Evolutionary conservation across 768 basidiomycete species (phyloP), one percentile per base, ranked within the genome.

Genomic region (Boletales sp.): DNA sequence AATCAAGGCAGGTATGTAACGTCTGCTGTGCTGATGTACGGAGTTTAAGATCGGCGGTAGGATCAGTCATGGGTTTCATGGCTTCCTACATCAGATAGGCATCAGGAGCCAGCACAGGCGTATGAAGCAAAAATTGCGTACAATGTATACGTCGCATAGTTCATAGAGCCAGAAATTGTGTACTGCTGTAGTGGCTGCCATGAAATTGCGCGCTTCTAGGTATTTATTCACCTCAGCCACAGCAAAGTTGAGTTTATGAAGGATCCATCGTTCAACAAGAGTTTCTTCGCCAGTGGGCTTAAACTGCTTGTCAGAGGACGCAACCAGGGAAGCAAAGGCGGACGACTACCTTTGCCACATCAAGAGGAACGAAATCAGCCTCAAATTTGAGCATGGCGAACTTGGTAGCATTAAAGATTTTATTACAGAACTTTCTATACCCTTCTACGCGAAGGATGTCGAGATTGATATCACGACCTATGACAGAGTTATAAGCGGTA

Each of bases 341-440:
- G 47, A 5, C 3, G 59, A 75, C 40, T 51, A 90, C 94, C 79
- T 87, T 82, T 12, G 83, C 72, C 4, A 77, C 73, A 1, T 82
- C 72, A 51, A 82, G 75, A 14, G 95, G 93, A 29, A 86, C 82
- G 59, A 97, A 98, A 37, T 75, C 69, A 36, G 83, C 83, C 49
- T 93, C 94, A 30, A 99, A 76, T 73, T 95, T 95, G 68, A 97
- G 82, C 88, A 98, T 93, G n/a, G 94, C 95, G 60, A 99, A 98
- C 70, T 94, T 94, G 42, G 94, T 97, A 1, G 97, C 97, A 64
- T 99, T 99, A 79, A 95, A 98, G 24, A 98, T 84, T 76, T 98
- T 98, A 75, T 99, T 99, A 75, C 97, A 98, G 76, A 99, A 99
- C 71, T 98, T 98, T 69, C 97, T 84, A 70, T 98, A 98, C 2